Base-by-base conservation (phyloP, 768 basidiomycete genomes). In the Cyclocybe aegerita region DNA sequence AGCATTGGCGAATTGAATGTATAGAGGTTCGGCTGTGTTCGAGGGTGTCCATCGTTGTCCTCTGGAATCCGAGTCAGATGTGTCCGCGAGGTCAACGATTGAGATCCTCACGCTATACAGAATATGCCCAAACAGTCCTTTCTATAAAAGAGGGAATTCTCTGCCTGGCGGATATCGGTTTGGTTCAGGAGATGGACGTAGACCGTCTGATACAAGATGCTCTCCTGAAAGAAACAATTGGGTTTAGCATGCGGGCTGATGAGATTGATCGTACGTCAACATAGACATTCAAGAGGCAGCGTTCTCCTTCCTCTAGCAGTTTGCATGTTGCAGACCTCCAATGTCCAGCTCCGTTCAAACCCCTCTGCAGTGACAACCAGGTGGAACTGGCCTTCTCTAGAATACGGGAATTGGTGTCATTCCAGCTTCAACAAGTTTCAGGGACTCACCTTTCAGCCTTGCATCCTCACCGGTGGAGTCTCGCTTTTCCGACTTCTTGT, bases 321-420 rank as follows among this genome's bases (percentile, higher is more conserved):
- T 77, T 86, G 67, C 89, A 91, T 9, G 80, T 84, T 16, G 85
- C 89, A 37, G 77, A 67, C 60, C 87, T 75, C 90, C 90, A 92
- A 37, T 85, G 83, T 10, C 83, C 85, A 7, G 75, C 67, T 32
- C 74, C 73, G 23, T 73, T 65, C 29, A 78, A 56, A 16, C 74
- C 73, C 55, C 79, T 81, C 36, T 79, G 67, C 12, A 88, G 73
- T 10, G 76, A 75, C 39, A 87, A 76, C 87, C 87, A 89, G 59
- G 81, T 89, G 29, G 83, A 87, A 57, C 85, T 88, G 14, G 83
- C 73, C 68, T 85, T 88, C 60, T 91, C 88, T 90, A 2, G 23
- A 23, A 23, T 23, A 23, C 23, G 23, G 23, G 23, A 5, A 23
- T 23, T 23, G 23, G 60, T 40, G 42, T 31, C 12, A 35, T 32